Base-by-base conservation (phyloP, 2,329 filamentous ascomycete species). In the Botrytis hyacinthi region DNA sequence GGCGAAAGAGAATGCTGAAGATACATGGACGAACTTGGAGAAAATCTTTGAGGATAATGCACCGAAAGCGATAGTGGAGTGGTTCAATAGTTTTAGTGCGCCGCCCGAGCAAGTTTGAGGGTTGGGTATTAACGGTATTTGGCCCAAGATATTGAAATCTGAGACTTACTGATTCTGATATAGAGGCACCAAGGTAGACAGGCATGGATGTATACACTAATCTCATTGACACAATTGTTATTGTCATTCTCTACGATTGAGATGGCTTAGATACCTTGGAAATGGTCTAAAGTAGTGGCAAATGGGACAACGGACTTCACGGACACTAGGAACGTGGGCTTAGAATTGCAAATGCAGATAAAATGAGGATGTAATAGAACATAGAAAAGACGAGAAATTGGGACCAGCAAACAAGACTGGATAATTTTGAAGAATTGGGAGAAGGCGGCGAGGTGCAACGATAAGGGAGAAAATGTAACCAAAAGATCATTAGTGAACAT, bases 1-100 rank as follows among this genome's bases (percentile, higher is more conserved):
- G 35, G 66, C 61, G 22, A 70, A 71, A 42, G 66, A 40, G 42
- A 71, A 69, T 46, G 75, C 72, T 16, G 66, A 76, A 18, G 65
- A 75, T 32, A 71, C 74, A 12, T 59, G 20, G 46, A 63, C 32
- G 32, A 76, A 73, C 37, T 42, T 72, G 7, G 42, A 76, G 37
- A 73, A 73, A 20, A 59, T 76, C 35, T 76, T 76, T 37, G 72
- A 65, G 37, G 73, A 76, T n/a, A 35, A 57, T 70, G 71, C 57
- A 20, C 69, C 69, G 12, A 71, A 46, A 29, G 32, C 10, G 12
- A 18, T 71, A 44, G 57, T 71, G 18, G 37, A 63, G 57, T 71
- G 63, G 63, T 66, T 67, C 8, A 67, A 51, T 51, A 61, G 54
- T n/a, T n/a, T 66, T 16, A 29, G 42, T 37, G 7, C 44, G 7